Conservation (phyloP, 2,329 filamentous ascomycete genomes). For the Fusarium sublunatum region DNA sequence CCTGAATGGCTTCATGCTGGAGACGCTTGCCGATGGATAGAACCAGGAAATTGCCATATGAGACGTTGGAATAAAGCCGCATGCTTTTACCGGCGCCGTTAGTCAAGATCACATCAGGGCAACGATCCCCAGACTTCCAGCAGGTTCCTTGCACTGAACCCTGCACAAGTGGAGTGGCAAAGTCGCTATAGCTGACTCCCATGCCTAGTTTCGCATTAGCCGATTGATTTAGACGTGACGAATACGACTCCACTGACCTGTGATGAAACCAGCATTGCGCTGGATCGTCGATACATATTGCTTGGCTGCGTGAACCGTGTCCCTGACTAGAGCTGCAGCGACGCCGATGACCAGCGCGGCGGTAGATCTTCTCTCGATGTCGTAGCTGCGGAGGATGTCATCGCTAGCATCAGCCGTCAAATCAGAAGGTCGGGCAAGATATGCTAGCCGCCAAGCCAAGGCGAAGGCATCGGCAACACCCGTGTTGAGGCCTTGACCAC, state of each 20-base stretch:
- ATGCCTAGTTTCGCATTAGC: slow-evolving; percentile 16
- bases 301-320: slow-evolving; percentile 57
- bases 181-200: slow-evolving; percentile 29
- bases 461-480: slow-evolving; percentile 67
- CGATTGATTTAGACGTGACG: not conserved
- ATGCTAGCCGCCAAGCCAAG: slow-evolving; percentile 63
- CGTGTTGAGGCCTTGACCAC: slow-evolving; percentile 69
- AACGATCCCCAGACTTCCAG: slow-evolving; percentile 33
- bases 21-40: slow-evolving; percentile 4
- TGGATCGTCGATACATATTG: slow-evolving; percentile 61
- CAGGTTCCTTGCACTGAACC: slow-evolving; percentile 15
- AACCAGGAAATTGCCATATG: slow-evolving; percentile 14
- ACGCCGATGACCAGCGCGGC: slow-evolving; percentile 60
- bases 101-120: slow-evolving; percentile 18
- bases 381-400: slow-evolving; percentile 56
- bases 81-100: not conserved
- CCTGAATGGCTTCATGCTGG: not conserved
- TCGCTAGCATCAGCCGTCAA: not conserved
- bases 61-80: slow-evolving; percentile 6
- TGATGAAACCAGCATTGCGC: slow-evolving; percentile 61
- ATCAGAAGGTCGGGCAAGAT: slow-evolving; percentile 43
- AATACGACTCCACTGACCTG: slow-evolving; percentile 48
- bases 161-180: slow-evolving; percentile 18
- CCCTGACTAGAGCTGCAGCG: slow-evolving; percentile 58
- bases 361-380: slow-evolving; percentile 56